Evolutionary conservation across 768 basidiomycete genomes (phyloP).

Genomic region (Kwoniella sp.): DNA sequence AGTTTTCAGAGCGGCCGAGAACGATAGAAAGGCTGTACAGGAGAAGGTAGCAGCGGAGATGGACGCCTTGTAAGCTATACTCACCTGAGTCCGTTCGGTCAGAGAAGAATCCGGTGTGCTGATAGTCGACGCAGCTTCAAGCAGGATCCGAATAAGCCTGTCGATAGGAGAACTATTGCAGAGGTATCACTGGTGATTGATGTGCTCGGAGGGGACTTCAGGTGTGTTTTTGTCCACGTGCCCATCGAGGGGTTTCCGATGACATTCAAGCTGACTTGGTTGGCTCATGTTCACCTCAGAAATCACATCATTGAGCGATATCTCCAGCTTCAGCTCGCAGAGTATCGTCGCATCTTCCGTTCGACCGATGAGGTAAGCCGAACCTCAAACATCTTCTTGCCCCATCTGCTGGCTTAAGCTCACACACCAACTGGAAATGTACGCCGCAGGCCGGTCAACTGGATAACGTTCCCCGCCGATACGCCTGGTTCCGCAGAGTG

Average conservation of each 20-base stretch:
- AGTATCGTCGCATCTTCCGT: constrained; percentile 93
- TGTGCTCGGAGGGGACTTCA: constrained; percentile 81
- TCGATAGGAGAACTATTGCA: constrained; percentile 68
- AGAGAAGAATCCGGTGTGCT: constrained; percentile 5
- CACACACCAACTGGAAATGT: background rate
- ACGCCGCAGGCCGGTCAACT: constrained; percentile 71
- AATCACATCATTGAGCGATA: constrained; percentile 82
- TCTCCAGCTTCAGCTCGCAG: constrained; percentile 83
- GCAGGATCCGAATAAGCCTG: constrained; percentile 69
- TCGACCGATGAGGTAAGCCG: constrained; percentile 74
- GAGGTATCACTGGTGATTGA: constrained; percentile 90
- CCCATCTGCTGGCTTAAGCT: background rate
- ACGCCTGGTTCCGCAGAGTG: constrained; percentile 90
- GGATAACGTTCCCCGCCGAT: constrained; percentile 89
- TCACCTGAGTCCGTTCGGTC: background rate
- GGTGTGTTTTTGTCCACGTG: constrained; percentile 53
- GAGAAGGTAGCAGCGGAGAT: constrained; percentile 84
- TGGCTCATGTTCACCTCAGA: constrained; percentile 37
- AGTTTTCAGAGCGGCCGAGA: constrained; percentile 76
- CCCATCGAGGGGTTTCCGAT: too few species aligned
- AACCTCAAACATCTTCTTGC: too few species aligned
- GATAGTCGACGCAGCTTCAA: constrained; percentile 64
- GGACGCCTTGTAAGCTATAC: constrained; percentile 77
- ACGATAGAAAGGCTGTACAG: constrained; percentile 79
- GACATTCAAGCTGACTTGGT: background rate